Conservation (phyloP, 2,329 filamentous ascomycete species). For the Neoascochyta sp. region DNA sequence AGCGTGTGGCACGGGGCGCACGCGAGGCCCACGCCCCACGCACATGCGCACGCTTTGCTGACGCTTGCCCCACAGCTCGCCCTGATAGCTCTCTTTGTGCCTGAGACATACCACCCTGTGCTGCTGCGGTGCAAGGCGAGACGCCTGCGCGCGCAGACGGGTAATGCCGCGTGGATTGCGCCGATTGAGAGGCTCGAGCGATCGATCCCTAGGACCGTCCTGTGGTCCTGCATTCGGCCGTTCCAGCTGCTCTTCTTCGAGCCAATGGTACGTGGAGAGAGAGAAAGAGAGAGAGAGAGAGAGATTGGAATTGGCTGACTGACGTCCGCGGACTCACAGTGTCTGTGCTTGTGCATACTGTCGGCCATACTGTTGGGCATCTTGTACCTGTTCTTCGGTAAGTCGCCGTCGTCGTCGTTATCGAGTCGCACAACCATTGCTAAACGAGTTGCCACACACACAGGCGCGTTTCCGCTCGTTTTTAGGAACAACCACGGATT, state of each 20-base stretch:
- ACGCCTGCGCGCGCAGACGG: slow-evolving; percentile 66
- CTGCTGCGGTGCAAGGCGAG: slow-evolving; percentile 70
- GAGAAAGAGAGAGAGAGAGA: too few species aligned
- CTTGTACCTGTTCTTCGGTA: slow-evolving; percentile 78
- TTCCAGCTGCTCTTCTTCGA: slow-evolving; percentile 77
- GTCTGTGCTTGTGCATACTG: slow-evolving; percentile 73
- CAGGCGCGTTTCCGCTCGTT: slow-evolving; percentile 79
- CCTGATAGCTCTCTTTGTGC: slow-evolving; percentile 68
- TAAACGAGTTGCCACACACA: too few species aligned
- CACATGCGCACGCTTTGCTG: slow-evolving; percentile 12
- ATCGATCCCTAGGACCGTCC: slow-evolving; percentile 57
- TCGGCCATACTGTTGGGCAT: slow-evolving; percentile 83
- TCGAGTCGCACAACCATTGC: too few species aligned
- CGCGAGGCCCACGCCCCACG: slow-evolving; percentile 14
- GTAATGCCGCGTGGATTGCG: slow-evolving; percentile 71
- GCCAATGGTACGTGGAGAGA: slow-evolving; percentile 60
- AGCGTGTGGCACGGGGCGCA: too few species aligned
- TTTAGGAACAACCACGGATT: slow-evolving; percentile 73
- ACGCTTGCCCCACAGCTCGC: slow-evolving; percentile 50
- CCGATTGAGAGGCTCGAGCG: slow-evolving; percentile 70
- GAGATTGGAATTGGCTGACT: too few species aligned
- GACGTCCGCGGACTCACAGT: slow-evolving; percentile 36
- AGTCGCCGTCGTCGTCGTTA: slow-evolving; percentile 53
- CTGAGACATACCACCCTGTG: slow-evolving; percentile 78
- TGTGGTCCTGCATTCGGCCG: slow-evolving; percentile 58